Conservation (phyloP, 768 basidiomycete genomes). For the Termitomyces sp. region DNA sequence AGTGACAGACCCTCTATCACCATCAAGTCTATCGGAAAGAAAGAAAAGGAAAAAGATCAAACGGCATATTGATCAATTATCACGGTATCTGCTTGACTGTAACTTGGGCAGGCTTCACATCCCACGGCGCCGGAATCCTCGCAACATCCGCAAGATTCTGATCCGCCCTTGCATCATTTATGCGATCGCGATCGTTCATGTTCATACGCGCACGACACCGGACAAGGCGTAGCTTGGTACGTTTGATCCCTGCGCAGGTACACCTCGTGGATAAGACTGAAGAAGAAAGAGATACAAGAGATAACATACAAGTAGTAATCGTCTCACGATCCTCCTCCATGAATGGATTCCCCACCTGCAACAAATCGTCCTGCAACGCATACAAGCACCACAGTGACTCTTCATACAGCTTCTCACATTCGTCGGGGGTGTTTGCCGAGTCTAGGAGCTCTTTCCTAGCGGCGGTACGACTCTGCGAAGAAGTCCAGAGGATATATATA, state of each 20-base stretch:
- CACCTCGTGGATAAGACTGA: no score
- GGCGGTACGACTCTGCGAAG: conserved; percentile 77
- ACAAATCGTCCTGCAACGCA: conserved; percentile 83
- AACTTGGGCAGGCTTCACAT: conserved; percentile 34
- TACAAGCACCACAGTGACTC: conserved; percentile 93
- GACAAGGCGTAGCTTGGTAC: conserved; percentile 78
- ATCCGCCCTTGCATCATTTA: conserved; percentile 73
- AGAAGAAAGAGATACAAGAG: conserved; percentile 18
- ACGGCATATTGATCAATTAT: not conserved
- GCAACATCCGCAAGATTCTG: conserved; percentile 73
- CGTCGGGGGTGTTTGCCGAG: conserved; percentile 65
- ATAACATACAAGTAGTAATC: conserved; percentile 68
- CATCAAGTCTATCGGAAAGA: not conserved
- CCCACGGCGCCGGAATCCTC: conserved; percentile 69
- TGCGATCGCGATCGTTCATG: conserved; percentile 68
- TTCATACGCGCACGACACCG: conserved; percentile 71
- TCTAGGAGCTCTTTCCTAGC: conserved; percentile 88
- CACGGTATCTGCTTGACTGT: conserved; percentile 8
- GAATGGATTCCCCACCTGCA: conserved; percentile 78
- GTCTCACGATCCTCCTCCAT: conserved; percentile 79
- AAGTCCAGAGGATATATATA: no score
- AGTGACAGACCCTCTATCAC: no score
- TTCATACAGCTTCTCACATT: conserved; percentile 93
- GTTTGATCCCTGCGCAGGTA: conserved; percentile 61
- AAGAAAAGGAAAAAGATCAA: not conserved